Conservation (phyloP, 1,284 basidiomycete species). For the Erythrobasidium hasegawianum region DNA sequence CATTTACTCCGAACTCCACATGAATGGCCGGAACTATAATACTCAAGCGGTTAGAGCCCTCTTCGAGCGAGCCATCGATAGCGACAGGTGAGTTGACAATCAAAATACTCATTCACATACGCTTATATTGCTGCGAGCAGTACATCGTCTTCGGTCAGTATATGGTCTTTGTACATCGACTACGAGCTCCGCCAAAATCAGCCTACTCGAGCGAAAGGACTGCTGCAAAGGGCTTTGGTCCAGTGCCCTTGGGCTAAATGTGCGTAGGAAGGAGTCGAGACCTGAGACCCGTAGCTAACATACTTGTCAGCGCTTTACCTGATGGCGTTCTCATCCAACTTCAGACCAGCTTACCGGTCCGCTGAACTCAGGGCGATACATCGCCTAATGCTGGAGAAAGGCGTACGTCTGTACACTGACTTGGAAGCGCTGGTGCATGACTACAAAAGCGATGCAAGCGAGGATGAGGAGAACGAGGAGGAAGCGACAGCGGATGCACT, state of each 20-base stretch:
- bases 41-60: slow-evolving; percentile 41
- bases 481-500: slow-evolving; percentile 48
- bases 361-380: slow-evolving; percentile 66
- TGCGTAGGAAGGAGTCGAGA: slow-evolving; percentile 45
- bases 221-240: slow-evolving; percentile 74
- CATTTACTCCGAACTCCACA: slow-evolving; percentile 45
- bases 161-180: slow-evolving; percentile 78
- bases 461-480: slow-evolving; percentile 45
- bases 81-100: slow-evolving; percentile 23
- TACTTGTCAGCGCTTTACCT: slow-evolving; percentile 69
- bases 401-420: slow-evolving; percentile 64
- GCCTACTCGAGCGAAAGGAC: slow-evolving; percentile 63
- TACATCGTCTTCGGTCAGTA: slow-evolving; percentile 61
- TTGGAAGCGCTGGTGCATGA: slow-evolving; percentile 62
- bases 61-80: slow-evolving; percentile 45
- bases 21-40: slow-evolving; percentile 40
- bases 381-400: slow-evolving; percentile 77
- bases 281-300: background rate
- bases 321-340: slow-evolving; percentile 65
- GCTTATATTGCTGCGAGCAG: slow-evolving; percentile 50
- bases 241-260: slow-evolving; percentile 78
- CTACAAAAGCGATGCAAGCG: slow-evolving; percentile 49
- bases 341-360: slow-evolving; percentile 64
- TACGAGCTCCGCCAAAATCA: slow-evolving; percentile 69
- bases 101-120: slow-evolving; percentile 1